Conservation (phyloP, 768 basidiomycete species). For the Gloeostereum incarnatum region DNA sequence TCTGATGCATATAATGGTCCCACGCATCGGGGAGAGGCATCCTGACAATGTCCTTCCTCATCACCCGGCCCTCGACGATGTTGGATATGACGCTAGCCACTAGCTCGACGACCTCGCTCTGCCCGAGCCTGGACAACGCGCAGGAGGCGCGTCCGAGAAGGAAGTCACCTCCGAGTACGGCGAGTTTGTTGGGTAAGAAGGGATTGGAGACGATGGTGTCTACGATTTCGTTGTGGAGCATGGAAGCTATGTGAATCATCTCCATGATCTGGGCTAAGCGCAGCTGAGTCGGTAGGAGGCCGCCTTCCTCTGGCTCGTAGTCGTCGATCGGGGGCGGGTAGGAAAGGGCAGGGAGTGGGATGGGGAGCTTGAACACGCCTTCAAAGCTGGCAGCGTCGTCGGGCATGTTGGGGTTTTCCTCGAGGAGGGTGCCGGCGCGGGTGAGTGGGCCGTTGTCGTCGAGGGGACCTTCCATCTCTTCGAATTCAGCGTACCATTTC, state of each 20-base stretch:
- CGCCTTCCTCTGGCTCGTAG: no score
- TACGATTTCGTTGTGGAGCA: conserved; percentile 88
- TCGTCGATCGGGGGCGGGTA: no score
- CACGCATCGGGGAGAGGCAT: conserved; percentile 38
- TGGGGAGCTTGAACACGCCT: no score
- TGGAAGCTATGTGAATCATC: conserved; percentile 95
- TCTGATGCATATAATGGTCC: conserved; percentile 71
- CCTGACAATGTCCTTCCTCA: conserved; percentile 48
- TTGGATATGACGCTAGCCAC: conserved; percentile 89
- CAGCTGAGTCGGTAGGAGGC: conserved; percentile 86
- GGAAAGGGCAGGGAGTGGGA: no score
- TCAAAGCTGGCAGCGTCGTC: conserved; percentile 49
- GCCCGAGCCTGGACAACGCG: conserved; percentile 79
- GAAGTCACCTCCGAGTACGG: conserved; percentile 94
- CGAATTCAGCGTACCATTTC: conserved; percentile 40
- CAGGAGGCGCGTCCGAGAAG: conserved; percentile 86
- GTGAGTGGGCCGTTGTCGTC: conserved; percentile 65
- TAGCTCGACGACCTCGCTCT: conserved; percentile 86
- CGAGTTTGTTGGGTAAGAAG: conserved; percentile 73
- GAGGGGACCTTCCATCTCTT: conserved; percentile 36
- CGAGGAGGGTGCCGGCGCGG: conserved; percentile 70
- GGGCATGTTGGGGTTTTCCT: conserved; percentile 79
- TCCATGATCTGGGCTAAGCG: conserved; percentile 94
- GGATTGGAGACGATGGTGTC: conserved; percentile 59
- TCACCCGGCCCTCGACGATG: conserved; percentile 92